Base-by-base conservation (phyloP, 345 rosid genomes). In the Pistacia integerrima region DNA sequence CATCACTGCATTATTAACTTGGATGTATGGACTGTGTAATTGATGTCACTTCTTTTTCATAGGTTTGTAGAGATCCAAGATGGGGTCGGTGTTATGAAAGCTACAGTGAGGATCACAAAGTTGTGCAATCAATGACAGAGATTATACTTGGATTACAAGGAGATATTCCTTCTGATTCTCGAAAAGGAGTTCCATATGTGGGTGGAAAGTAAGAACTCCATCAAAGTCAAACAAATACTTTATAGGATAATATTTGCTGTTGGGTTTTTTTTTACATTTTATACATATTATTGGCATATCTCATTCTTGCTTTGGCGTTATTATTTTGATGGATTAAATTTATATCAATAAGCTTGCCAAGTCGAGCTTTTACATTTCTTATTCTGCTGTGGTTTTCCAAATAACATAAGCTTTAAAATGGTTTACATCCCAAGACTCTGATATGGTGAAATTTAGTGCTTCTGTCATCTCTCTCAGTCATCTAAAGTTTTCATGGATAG, bases 81-180 rank as follows among this genome's bases (percentile, higher is more conserved):
- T 96, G 98, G 98, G 98, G 99, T 49, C 83, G 99, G 77, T 93
- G 98, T 84, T 96, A 92, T 41, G 99, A 96, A 80, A 96, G 98
- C 88, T 94, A 90, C 77, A 90, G 98, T 25, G 98, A 94, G 83
- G 95, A 94, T 78, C 89, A 87, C 65, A 87, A 88, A 76, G 77
- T 93, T 58, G 99, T 96, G 85, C 86, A 87, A 78, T 80, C 84
- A 75, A 93, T 96, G 99, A 92, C 97, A 0, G 95, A 91, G 64
- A 77, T 93, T 66, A 85, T 96, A 75, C 85, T 91, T 52, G 99
- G 98, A 44, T 85, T 96, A 73, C 98, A 96, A 88, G 99, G 98
- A 78, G 97, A 90, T 72, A 79, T 85, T 83, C 99, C 98, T 69
- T 44, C 90, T 11, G 74, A 74, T 70, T 71, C 80, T 33, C 88